These are phyloP conservation scores for Boletus patriciae DNA, from an alignment of 768 basidiomycete genomes.

Conservation along the genomic window DNA sequence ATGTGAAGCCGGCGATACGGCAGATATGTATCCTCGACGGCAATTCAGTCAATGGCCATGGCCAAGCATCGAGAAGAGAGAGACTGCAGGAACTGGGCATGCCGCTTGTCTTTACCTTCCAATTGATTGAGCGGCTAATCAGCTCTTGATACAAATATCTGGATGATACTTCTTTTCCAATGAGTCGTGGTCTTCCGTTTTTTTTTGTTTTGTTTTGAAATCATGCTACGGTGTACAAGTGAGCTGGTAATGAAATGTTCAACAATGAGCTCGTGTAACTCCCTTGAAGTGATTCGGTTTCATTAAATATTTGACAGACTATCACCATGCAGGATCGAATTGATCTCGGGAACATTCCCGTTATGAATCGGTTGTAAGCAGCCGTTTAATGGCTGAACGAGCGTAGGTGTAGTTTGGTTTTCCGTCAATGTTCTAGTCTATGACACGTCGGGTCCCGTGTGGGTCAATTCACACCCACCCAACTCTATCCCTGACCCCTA, in stretches of 20 bases:
- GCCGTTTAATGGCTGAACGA: neutral
- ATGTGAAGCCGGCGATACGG: slow-evolving; percentile 35
- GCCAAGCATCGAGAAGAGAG: slow-evolving; percentile 49
- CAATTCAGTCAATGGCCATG: slow-evolving; percentile 12
- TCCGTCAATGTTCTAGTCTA: neutral
- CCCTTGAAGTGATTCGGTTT: neutral
- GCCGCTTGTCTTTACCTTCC: slow-evolving; percentile 49
- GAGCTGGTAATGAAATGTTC: neutral
- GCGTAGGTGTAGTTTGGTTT: neutral
- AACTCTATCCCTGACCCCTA: neutral
- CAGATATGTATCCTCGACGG: slow-evolving; percentile 24
- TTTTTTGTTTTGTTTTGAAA: no score
- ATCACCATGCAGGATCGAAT: neutral
- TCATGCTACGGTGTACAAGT: neutral
- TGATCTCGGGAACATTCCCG: slow-evolving; percentile 7
- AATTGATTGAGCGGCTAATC: slow-evolving; percentile 67
- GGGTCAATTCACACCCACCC: neutral
- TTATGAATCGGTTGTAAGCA: neutral
- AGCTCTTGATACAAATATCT: slow-evolving; percentile 52
- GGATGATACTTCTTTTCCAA: neutral
- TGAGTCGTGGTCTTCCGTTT: neutral
- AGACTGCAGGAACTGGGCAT: slow-evolving; percentile 64
- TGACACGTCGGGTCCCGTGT: neutral
- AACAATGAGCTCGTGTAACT: neutral
- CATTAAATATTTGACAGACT: slow-evolving; percentile 3